Conservation (phyloP, 2,329 filamentous ascomycete genomes). For the Trichoderma hamatum region DNA sequence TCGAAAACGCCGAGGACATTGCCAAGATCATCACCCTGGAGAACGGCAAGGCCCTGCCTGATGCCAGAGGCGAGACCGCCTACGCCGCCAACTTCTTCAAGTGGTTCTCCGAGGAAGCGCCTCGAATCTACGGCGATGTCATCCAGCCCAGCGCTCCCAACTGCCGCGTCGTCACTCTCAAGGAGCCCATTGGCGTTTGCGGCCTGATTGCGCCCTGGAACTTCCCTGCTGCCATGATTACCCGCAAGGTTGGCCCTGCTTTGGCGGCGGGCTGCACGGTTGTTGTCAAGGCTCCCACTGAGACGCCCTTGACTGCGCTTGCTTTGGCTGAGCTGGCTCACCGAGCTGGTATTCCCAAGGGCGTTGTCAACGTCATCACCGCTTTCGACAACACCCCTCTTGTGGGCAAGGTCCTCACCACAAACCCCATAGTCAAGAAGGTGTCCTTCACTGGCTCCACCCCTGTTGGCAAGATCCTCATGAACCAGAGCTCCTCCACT, state of each 20-base stretch:
- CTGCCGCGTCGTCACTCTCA: constrained; percentile 51
- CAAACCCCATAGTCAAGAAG: background rate
- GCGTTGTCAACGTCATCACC: background rate
- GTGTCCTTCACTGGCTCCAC: background rate
- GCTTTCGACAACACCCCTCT: background rate
- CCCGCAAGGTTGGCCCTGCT: background rate
- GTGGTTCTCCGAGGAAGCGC: constrained; percentile 68
- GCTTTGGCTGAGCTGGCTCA: background rate
- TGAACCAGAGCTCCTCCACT: background rate
- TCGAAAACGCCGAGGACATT: constrained; percentile 67
- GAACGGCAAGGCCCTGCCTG: constrained; percentile 69
- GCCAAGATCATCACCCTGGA: constrained; percentile 70
- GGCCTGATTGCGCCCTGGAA: background rate
- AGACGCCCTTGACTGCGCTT: background rate
- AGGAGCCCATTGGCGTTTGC: constrained; percentile 40
- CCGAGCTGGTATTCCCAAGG: background rate
- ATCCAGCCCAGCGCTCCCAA: constrained; percentile 39
- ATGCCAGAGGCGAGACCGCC: constrained; percentile 59
- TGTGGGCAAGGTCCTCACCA: background rate
- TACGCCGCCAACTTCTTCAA: constrained; percentile 65
- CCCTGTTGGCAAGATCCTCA: background rate
- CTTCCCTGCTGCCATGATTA: background rate
- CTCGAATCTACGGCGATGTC: constrained; percentile 46
- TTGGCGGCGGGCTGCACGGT: background rate
- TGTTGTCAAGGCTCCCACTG: background rate